Evolutionary conservation across 371 early-diverging fungal species (phyloP), one percentile per base, ranked within the genome.

Genomic region (Syncephalastrum racemosum): DNA sequence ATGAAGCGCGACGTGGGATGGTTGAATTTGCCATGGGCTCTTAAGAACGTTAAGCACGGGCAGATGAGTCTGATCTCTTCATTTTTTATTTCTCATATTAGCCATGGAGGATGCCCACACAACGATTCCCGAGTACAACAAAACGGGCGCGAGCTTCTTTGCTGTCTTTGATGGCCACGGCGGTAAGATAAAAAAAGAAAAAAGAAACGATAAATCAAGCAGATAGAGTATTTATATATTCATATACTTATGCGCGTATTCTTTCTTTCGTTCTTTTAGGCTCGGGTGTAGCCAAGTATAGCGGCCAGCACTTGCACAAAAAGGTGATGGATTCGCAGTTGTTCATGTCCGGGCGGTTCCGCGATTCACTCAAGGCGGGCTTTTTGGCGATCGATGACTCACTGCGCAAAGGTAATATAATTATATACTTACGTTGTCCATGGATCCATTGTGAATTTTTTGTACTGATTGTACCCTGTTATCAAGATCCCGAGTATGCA

Each of bases 81-180:
- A 6, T 27, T 27, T 27, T 27, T 7, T 27, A 6, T 27, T 27
- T 7, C 3, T 3, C 4, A 31, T 10, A 12, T 31, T 76, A 94
- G 93, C 80, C 53, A 97, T 97, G 98, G 98, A 97, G 73, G 98
- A 98, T 74, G 96, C 95, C 2, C 96, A 96, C 73, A 92, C 94
- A 2, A 91, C 94, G 27, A 63, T 91, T 54, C 79, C 94, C 36
- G 80, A 83, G 46, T 69, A 95, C 20, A 68, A 74, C n/a, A 59
- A 75, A 22, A 77, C 75, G 20, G 78, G 77, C 25, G 67, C 67
- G 48, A 83, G 89, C 15, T 95, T 95, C 80, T 98, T 95, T 81
- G 94, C 88, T n/a, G 96, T 96, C 4, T 96, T 87, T 70, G 98
- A 98, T 72, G 98, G 98, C 2, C 98, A 98, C 67, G 98, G 97